Conservation (phyloP, 306 rosid genomes). For the Begonia masoniana region DNA sequence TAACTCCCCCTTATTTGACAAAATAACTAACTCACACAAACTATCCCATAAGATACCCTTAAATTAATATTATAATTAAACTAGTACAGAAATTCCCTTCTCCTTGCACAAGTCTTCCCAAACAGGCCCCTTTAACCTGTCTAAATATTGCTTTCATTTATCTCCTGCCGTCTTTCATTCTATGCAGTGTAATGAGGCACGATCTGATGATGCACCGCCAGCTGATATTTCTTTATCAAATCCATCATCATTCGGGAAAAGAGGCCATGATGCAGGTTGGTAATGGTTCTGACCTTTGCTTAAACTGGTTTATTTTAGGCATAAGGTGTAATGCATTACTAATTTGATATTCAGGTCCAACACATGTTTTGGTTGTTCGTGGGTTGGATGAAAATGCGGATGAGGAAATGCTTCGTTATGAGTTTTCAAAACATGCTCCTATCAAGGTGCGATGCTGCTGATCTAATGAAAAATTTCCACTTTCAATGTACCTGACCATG, state of each 20-base stretch:
- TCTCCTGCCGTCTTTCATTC: not conserved
- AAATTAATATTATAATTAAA: too few species aligned
- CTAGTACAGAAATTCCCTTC: too few species aligned
- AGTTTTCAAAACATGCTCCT: constrained; percentile 95
- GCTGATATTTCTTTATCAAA: constrained; percentile 75
- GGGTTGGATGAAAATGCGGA: constrained; percentile 99
- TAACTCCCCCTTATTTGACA: too few species aligned
- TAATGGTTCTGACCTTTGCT: constrained; percentile 9
- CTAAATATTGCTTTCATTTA: not conserved
- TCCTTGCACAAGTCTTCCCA: too few species aligned
- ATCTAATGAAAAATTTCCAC: not conserved
- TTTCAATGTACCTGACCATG: not conserved
- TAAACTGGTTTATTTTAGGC: not conserved
- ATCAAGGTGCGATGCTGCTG: constrained; percentile 42
- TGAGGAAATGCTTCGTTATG: constrained; percentile 98
- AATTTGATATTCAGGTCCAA: constrained; percentile 54
- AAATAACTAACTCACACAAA: too few species aligned
- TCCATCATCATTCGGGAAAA: constrained; percentile 50
- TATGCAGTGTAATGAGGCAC: constrained; percentile 83
- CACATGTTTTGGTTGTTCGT: constrained; percentile 97
- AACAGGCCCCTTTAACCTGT: not conserved
- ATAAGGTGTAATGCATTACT: constrained; percentile 4
- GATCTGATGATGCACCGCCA: constrained; percentile 87
- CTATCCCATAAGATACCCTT: too few species aligned
- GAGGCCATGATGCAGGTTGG: constrained; percentile 83